phyloP scores from a whole-genome alignment of 768 basidiomycete species.

The Rhizopogon vulgaris region DNA sequence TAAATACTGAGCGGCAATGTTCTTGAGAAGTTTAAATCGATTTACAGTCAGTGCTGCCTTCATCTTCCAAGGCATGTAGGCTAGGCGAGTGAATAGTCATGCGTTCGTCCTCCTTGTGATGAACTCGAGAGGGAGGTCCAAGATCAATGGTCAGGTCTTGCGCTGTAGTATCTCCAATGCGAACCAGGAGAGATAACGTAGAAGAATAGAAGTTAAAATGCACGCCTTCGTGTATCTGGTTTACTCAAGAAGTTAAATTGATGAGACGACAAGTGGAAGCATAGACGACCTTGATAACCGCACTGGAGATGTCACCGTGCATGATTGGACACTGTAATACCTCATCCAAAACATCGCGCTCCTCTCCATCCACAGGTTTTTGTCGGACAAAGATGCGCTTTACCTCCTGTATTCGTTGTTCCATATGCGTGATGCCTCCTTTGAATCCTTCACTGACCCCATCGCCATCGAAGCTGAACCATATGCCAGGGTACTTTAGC shows the following conservation, averaged over 20 bases:
- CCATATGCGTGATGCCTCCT: slow-evolving; percentile 34
- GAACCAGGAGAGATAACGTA: slow-evolving; percentile 47
- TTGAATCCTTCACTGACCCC: slow-evolving; percentile 49
- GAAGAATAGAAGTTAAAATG: slow-evolving; percentile 57
- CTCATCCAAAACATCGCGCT: slow-evolving; percentile 68
- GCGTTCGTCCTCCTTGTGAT: slow-evolving; percentile 85
- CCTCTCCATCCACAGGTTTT: slow-evolving; percentile 50
- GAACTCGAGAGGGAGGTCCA: slow-evolving; percentile 68
- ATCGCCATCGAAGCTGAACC: slow-evolving; percentile 83
- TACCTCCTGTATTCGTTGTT: slow-evolving; percentile 71
- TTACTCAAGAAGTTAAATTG: not conserved
- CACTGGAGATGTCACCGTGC: slow-evolving; percentile 65
- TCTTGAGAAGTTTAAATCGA: slow-evolving; percentile 1
- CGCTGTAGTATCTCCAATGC: slow-evolving; percentile 69
- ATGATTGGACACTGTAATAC: slow-evolving; percentile 58
- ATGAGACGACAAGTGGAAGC: not conserved
- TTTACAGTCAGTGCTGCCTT: slow-evolving; percentile 47
- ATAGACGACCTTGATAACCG: slow-evolving; percentile 54
- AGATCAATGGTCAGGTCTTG: slow-evolving; percentile 78
- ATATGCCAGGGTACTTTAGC: slow-evolving; percentile 74
- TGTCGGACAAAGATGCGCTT: slow-evolving; percentile 70
- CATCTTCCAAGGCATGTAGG: slow-evolving; percentile 35
- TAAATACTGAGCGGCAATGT: slow-evolving; percentile 3
- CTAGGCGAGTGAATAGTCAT: slow-evolving; percentile 74
- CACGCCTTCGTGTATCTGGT: slow-evolving; percentile 69